phyloP scores from a whole-genome alignment of 2,329 filamentous ascomycete genomes.

The Beauveria rudraprayagi region DNA sequence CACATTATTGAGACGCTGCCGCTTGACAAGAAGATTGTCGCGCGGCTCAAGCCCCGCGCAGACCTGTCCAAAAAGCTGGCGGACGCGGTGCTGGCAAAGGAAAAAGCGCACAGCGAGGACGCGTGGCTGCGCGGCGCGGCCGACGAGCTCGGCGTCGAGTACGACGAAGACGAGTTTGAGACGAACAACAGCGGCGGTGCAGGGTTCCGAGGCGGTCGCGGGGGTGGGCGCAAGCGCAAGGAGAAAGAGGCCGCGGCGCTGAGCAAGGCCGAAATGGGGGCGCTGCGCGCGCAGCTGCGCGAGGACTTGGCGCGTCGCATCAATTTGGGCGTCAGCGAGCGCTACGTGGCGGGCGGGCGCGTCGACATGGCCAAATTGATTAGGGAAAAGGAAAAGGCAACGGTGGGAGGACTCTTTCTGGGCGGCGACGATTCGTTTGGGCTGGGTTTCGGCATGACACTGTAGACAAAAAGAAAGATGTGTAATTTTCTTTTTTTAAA shows the following conservation, averaged over 20 bases:
- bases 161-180: slow-evolving; percentile 84
- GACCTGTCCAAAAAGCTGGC: slow-evolving; percentile 80
- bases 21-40: slow-evolving; percentile 71
- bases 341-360: slow-evolving; percentile 74
- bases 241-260: slow-evolving; percentile 61
- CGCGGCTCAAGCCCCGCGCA: slow-evolving; percentile 67
- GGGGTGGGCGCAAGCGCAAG: slow-evolving; percentile 64
- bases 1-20: slow-evolving; percentile 74
- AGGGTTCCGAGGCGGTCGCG: slow-evolving; percentile 57
- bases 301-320: slow-evolving; percentile 63
- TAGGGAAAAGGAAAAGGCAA: slow-evolving; percentile 45
- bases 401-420: slow-evolving; percentile 25
- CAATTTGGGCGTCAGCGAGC: slow-evolving; percentile 81
- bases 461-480: background rate
- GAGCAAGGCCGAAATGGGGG: slow-evolving; percentile 65
- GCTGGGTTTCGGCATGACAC: slow-evolving; percentile 9
- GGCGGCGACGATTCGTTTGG: slow-evolving; percentile 57
- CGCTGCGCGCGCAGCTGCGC: slow-evolving; percentile 63
- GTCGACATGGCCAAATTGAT: slow-evolving; percentile 73
- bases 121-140: slow-evolving; percentile 77
- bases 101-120: slow-evolving; percentile 76
- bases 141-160: slow-evolving; percentile 88
- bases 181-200: slow-evolving; percentile 50
- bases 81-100: slow-evolving; percentile 75
- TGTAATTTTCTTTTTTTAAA: background rate